Conservation (phyloP, 176 grass and related monocot species). For the Bonia amplexicaulis region DNA sequence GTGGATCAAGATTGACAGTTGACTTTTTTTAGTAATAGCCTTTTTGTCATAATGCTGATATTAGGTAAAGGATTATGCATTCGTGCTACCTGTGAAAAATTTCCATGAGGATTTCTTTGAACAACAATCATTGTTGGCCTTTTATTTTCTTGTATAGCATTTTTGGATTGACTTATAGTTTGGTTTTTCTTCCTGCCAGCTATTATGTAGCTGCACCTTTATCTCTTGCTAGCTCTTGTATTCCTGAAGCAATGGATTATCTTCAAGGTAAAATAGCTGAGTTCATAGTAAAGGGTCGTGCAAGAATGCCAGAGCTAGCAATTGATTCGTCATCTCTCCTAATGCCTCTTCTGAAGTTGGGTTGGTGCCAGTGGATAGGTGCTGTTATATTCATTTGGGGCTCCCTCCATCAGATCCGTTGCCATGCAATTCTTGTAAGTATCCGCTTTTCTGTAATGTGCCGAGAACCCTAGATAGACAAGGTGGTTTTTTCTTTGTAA, state of each 20-base stretch:
- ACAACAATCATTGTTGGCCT: not conserved
- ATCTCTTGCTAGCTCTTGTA: conserved; percentile 71
- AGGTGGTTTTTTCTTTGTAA: conserved; percentile 17
- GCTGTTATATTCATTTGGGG: conserved; percentile 77
- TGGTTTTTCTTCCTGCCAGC: conserved; percentile 38
- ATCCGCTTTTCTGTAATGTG: conserved; percentile 2
- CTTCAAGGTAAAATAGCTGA: conserved; percentile 55
- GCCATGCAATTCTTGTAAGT: conserved; percentile 89
- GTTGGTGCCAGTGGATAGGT: conserved; percentile 74
- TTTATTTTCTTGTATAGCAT: not conserved
- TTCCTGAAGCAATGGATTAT: conserved; percentile 58
- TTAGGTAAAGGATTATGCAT: not conserved
- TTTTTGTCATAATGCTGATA: not conserved
- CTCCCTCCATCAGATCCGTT: conserved; percentile 68
- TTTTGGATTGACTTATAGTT: conserved; percentile 18
- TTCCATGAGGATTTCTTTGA: not conserved
- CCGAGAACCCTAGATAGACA: not conserved
- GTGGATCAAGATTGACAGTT: not conserved
- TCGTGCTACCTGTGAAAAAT: not conserved
- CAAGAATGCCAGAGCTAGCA: conserved; percentile 63
- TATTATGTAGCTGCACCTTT: conserved; percentile 67
- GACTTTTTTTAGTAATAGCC: not conserved
- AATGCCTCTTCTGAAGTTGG: conserved; percentile 66
- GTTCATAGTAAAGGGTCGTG: conserved; percentile 76
- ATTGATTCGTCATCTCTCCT: conserved; percentile 52